Evolutionary conservation across 2,329 filamentous ascomycete genomes (phyloP).

Genomic region (Pseudopyricularia cyperi): DNA sequence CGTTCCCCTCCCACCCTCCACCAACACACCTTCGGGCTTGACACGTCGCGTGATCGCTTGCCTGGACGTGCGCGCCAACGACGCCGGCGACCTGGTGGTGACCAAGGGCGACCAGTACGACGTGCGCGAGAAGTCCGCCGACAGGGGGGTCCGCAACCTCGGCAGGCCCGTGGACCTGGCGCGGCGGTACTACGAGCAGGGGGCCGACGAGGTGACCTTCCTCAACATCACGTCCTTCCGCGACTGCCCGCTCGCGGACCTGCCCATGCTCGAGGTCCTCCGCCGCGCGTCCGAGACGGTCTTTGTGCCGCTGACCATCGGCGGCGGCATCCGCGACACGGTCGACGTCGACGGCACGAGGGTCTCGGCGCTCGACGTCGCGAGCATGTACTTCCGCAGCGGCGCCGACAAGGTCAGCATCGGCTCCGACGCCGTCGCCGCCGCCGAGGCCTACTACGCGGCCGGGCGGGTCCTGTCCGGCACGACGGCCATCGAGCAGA

Average conservation of each 20-base stretch:
- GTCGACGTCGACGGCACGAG: constrained; percentile 76
- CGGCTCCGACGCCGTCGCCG: constrained; percentile 84
- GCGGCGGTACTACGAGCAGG: constrained; percentile 85
- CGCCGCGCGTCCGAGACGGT: constrained; percentile 77
- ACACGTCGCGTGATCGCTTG: constrained; percentile 94
- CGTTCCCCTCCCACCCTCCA: constrained; percentile 6
- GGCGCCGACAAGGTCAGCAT: constrained; percentile 97
- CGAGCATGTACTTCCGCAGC: constrained; percentile 92
- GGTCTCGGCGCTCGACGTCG: constrained; percentile 84
- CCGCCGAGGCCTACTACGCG: constrained; percentile 81
- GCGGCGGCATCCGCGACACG: constrained; percentile 88
- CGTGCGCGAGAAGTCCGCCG: constrained; percentile 71
- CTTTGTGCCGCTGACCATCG: constrained; percentile 91
- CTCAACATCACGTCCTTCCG: constrained; percentile 97
- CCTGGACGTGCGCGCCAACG: constrained; percentile 88
- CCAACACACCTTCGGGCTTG: constrained; percentile 37
- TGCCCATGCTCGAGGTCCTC: constrained; percentile 92
- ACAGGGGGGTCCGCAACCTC: constrained; percentile 69
- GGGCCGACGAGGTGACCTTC: constrained; percentile 93
- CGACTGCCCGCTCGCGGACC: constrained; percentile 81
- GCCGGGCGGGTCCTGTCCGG: constrained; percentile 57
- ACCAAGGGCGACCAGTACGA: constrained; percentile 99
- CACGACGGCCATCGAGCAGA: constrained; percentile 87
- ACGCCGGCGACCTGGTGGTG: constrained; percentile 87
- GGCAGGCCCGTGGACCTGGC: constrained; percentile 97